phyloP scores from a whole-genome alignment of 139 green algal genomes.

The Chlorella sp. region DNA sequence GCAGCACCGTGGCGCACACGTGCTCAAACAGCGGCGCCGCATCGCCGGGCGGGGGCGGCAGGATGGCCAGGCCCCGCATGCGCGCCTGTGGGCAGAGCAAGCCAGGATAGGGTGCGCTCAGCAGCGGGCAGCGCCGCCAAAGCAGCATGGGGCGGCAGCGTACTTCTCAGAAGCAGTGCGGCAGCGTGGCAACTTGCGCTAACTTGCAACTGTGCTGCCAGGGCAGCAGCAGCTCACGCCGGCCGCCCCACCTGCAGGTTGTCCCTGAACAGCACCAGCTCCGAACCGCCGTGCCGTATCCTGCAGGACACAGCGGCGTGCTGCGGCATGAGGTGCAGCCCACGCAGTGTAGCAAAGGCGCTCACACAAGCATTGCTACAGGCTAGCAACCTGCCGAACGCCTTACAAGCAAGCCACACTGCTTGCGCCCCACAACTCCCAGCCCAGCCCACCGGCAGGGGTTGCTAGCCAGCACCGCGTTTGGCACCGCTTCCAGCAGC shows the following conservation, averaged over 20 bases:
- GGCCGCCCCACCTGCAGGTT: conserved; percentile 59
- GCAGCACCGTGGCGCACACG: conserved; percentile 83
- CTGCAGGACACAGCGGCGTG: not conserved
- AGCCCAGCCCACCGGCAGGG: conserved; percentile 61
- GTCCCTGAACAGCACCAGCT: conserved; percentile 80
- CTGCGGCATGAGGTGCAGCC: not conserved
- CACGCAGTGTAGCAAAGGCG: not conserved
- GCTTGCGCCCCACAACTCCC: not conserved
- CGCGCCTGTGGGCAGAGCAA: too few species aligned
- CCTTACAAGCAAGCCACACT: not conserved
- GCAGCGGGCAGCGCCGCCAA: too few species aligned
- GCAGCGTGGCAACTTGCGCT: too few species aligned
- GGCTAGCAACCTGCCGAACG: too few species aligned
- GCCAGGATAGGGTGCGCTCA: too few species aligned
- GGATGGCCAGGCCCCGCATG: conserved; percentile 66
- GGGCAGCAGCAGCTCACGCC: too few species aligned
- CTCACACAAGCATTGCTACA: not conserved
- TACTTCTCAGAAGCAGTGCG: too few species aligned
- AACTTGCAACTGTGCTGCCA: too few species aligned
- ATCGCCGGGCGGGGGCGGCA: conserved; percentile 46
- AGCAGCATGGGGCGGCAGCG: too few species aligned
- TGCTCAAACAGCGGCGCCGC: conserved; percentile 58
- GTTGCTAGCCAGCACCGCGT: conserved; percentile 79
- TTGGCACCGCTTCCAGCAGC: conserved; percentile 63
- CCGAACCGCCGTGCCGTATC: conserved; percentile 60